These are phyloP conservation scores for Aspergillus egyptiacus DNA, from an alignment of 495 filamentous ascomycete genomes.

Conservation along the genomic window DNA sequence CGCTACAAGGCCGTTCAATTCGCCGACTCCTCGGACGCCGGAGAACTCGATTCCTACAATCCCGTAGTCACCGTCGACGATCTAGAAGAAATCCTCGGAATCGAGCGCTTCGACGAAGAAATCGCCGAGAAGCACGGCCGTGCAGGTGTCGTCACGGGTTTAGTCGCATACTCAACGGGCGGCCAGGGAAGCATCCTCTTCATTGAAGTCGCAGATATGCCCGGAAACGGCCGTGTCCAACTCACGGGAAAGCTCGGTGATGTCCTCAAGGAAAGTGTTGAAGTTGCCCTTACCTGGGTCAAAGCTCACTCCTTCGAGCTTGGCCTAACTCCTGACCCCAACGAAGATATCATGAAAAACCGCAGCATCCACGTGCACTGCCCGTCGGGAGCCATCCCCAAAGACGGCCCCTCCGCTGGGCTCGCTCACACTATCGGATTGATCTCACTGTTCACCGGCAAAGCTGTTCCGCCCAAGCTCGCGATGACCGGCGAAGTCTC, in stretches of 20 bases:
- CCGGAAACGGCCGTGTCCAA: slow-evolving; percentile 84
- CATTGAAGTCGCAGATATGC: slow-evolving; percentile 98
- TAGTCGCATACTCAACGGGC: slow-evolving; percentile 92
- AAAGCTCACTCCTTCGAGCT: slow-evolving; percentile 93
- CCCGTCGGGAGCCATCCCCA: slow-evolving; percentile 89
- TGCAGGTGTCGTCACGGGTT: slow-evolving; percentile 91
- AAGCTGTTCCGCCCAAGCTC: slow-evolving; percentile 81
- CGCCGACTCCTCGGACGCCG: slow-evolving; percentile 79
- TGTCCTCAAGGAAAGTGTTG: slow-evolving; percentile 94
- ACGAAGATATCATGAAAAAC: slow-evolving; percentile 93
- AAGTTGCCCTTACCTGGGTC: slow-evolving; percentile 94
- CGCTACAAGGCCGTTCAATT: slow-evolving; percentile 93
- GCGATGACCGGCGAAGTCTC: slow-evolving; percentile 98
- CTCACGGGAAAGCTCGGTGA: slow-evolving; percentile 98
- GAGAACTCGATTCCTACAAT: slow-evolving; percentile 63
- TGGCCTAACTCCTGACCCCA: slow-evolving; percentile 70
- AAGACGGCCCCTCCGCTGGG: slow-evolving; percentile 84
- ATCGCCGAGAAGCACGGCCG: slow-evolving; percentile 83
- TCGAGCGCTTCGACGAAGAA: slow-evolving; percentile 92
- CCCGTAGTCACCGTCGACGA: slow-evolving; percentile 68
- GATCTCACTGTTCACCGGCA: slow-evolving; percentile 84
- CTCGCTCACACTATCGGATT: slow-evolving; percentile 91
- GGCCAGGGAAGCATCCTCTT: slow-evolving; percentile 95
- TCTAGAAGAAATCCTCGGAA: slow-evolving; percentile 84
- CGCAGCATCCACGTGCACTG: slow-evolving; percentile 96